Evolutionary conservation across 2,329 filamentous ascomycete genomes (phyloP).

Genomic region (Orbilia ellipsospora): DNA sequence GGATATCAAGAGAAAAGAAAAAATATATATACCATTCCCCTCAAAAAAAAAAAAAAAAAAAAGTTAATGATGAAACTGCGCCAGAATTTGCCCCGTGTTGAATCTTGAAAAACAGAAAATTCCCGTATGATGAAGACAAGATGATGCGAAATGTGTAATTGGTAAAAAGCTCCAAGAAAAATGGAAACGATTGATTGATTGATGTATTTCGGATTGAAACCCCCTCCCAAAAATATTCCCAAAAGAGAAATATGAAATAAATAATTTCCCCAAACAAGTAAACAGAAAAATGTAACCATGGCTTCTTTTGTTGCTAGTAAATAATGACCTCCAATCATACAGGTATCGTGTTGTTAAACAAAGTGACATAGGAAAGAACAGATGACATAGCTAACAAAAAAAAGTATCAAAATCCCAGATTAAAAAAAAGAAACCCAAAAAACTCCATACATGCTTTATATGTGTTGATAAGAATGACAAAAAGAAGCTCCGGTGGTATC

Average conservation of each 20-base stretch:
- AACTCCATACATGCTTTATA: conserved; percentile 56
- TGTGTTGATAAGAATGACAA: conserved; percentile 52
- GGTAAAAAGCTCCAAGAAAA: conserved; percentile 16
- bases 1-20: conserved; percentile 37
- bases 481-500: conserved; percentile 55
- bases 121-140: conserved; percentile 31
- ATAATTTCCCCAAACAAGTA: conserved; percentile 18
- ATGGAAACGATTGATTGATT: conserved; percentile 52
- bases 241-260: conserved; percentile 27
- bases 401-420: conserved; percentile 4
- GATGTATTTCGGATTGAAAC: conserved; percentile 35
- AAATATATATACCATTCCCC: conserved; percentile 54
- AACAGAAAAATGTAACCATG: conserved; percentile 37
- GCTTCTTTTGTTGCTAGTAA: conserved; percentile 47
- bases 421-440: conserved; percentile 24
- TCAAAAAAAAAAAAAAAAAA: conserved; percentile 18
- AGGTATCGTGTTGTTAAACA: conserved; percentile 52
- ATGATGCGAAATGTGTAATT: conserved; percentile 30
- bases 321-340: conserved; percentile 53
- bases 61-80: conserved; percentile 31
- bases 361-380: conserved; percentile 1
- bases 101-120: conserved; percentile 34
- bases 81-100: conserved; percentile 37
- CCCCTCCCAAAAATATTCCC: conserved; percentile 13
- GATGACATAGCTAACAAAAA: background rate